Evolutionary conservation across 768 basidiomycete genomes (phyloP).

Genomic region (Harrya chromipes): DNA sequence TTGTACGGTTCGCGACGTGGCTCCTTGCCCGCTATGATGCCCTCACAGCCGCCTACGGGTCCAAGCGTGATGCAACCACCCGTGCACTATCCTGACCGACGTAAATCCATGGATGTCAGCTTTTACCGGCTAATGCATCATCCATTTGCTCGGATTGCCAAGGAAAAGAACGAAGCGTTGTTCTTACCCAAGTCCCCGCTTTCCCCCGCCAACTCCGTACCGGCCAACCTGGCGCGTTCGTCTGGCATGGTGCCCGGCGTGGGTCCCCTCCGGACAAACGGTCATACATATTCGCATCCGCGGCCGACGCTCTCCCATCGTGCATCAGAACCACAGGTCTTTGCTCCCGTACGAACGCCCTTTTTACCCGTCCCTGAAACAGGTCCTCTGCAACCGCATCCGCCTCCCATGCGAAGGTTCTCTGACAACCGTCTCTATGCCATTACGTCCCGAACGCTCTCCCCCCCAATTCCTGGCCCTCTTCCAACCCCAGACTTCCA

Average conservation of each 20-base stretch:
- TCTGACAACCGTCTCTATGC: constrained; percentile 50
- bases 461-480: constrained; percentile 49
- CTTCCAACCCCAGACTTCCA: constrained; percentile 61
- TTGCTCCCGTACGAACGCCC: constrained; percentile 37
- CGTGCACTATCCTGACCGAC: constrained; percentile 35
- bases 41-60: constrained; percentile 23
- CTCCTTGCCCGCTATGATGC: constrained; percentile 47
- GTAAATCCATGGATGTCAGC: constrained; percentile 39
- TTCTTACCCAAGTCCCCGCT: constrained; percentile 33
- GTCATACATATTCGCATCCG: constrained; percentile 43
- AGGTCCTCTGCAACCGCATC: constrained; percentile 10
- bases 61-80: constrained; percentile 36
- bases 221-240: constrained; percentile 36
- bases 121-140: constrained; percentile 53
- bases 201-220: constrained; percentile 29
- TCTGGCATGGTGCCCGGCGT: constrained; percentile 24
- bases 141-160: constrained; percentile 31
- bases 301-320: constrained; percentile 28
- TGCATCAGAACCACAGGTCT: constrained; percentile 34
- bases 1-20: constrained; percentile 45
- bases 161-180: constrained; percentile 35
- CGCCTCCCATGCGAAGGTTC: constrained; percentile 20
- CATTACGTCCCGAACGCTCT: constrained; percentile 46
- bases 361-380: constrained; percentile 32
- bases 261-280: constrained; percentile 46